Evolutionary conservation across 768 basidiomycete species (phyloP).

Genomic region (Symmetrospora coprosmae): DNA sequence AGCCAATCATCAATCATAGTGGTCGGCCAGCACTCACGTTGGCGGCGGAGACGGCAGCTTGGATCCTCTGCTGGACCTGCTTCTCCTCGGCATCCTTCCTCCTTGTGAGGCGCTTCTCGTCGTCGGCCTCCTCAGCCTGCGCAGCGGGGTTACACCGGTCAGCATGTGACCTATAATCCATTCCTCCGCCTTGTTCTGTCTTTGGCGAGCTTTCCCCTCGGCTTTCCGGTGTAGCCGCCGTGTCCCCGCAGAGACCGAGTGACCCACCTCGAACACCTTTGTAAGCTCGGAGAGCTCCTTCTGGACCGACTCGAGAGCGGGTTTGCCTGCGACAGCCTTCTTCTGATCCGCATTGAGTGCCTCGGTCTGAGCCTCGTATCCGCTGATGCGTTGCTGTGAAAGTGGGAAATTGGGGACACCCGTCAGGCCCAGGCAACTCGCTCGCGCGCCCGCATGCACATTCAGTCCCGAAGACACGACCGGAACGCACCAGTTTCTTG

Average conservation of each 20-base stretch:
- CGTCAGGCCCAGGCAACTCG: background rate
- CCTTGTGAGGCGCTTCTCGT: conserved; percentile 23
- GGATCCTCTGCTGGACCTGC: conserved; percentile 25
- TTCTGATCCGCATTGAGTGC: conserved; percentile 34
- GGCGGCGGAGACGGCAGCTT: conserved; percentile 23
- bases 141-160: too few relatives aligned
- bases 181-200: too few relatives aligned
- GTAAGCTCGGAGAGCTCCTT: conserved; percentile 32
- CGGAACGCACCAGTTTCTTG: conserved; percentile 33
- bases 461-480: background rate
- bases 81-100: conserved; percentile 23
- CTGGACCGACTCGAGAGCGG: conserved; percentile 27
- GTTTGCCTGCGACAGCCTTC: conserved; percentile 28
- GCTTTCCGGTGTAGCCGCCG: too few relatives aligned
- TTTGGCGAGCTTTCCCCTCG: background rate
- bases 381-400: conserved; percentile 31
- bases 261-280: conserved; percentile 31
- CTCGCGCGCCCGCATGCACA: background rate
- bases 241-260: background rate
- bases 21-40: conserved; percentile 23
- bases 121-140: conserved; percentile 30
- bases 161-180: too few relatives aligned
- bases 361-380: conserved; percentile 27
- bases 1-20: background rate
- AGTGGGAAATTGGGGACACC: background rate